Percentiles rank a stretch among this genome's conserved stretches.
phyloP scores from a whole-genome alignment of 371 early-diverging fungal species.

The Enteropsectra breve region DNA sequence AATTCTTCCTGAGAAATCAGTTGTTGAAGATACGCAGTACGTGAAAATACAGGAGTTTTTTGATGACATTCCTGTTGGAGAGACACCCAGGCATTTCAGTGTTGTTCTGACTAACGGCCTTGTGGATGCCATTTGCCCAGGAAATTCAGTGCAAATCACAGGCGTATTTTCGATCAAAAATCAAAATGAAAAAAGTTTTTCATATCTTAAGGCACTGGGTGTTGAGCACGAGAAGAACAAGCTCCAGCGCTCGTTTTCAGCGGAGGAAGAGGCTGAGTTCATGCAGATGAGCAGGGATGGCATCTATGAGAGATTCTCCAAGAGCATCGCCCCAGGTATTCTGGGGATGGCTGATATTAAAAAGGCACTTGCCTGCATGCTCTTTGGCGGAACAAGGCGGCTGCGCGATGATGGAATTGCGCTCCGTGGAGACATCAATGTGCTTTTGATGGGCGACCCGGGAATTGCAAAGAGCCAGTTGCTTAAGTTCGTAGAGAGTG shows the following conservation, averaged over 20 bases:
- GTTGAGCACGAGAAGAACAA: conserved; percentile 36
- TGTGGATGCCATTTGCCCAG: conserved; percentile 81
- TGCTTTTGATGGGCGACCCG: conserved; percentile 93
- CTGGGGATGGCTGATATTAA: conserved; percentile 73
- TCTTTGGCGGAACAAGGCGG: conserved; percentile 93
- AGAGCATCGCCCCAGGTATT: conserved; percentile 55
- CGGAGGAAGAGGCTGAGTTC: conserved; percentile 78
- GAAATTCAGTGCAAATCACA: conserved; percentile 77
- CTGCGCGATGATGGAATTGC: conserved; percentile 83
- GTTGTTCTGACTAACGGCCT: conserved; percentile 75
- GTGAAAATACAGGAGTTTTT: conserved; percentile 93
- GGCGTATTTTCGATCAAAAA: conserved; percentile 81
- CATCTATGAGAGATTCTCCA: conserved; percentile 67
- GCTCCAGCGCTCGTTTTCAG: conserved; percentile 66
- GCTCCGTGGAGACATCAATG: conserved; percentile 93
- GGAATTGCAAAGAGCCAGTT: conserved; percentile 97
- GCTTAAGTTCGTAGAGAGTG: conserved; percentile 86
- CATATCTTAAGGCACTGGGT: conserved; percentile 42
- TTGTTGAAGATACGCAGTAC: conserved; percentile 87
- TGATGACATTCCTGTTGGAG: conserved; percentile 92
- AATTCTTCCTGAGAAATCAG: conserved; percentile 82
- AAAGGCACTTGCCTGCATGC: conserved; percentile 81
- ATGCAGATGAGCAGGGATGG: conserved; percentile 71
- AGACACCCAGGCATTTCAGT: conserved; percentile 85
- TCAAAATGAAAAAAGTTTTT: conserved; percentile 33